Conservation (phyloP, 257 asterid species). For the Ballota nigra region DNA sequence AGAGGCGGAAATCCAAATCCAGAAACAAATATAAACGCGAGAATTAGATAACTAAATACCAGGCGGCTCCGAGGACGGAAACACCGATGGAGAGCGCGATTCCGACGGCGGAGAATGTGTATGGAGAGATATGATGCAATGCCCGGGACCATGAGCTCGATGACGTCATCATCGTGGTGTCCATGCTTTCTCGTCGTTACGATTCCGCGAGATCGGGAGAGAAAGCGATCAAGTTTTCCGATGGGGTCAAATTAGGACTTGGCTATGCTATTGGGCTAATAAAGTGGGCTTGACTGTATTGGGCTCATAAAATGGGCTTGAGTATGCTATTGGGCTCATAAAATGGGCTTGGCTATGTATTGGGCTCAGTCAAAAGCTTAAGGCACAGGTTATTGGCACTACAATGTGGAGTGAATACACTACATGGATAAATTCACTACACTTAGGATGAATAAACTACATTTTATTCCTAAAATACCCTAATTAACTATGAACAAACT, state of each 20-base stretch:
- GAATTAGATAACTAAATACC: constrained; percentile 38
- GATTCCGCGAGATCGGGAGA: not conserved
- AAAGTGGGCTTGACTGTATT: not conserved
- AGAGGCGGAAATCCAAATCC: not conserved
- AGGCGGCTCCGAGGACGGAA: constrained; percentile 97
- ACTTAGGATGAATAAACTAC: too few relatives aligned
- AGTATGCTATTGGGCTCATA: too few relatives aligned
- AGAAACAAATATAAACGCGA: not conserved
- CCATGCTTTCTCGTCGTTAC: too few relatives aligned
- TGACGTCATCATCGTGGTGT: constrained; percentile 61
- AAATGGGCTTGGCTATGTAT: too few relatives aligned
- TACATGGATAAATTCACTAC: too few relatives aligned
- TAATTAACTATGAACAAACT: too few relatives aligned
- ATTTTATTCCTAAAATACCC: too few relatives aligned
- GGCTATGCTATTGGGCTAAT: not conserved
- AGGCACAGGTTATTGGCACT: too few relatives aligned
- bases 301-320: not conserved
- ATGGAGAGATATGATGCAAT: constrained; percentile 85
- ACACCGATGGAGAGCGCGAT: constrained; percentile 92
- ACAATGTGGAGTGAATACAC: too few relatives aligned
- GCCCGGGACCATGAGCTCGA: constrained; percentile 89
- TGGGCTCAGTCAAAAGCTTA: too few relatives aligned
- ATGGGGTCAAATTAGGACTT: not conserved
- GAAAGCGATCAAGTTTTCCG: not conserved
- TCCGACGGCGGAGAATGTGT: constrained; percentile 92